Conservation (phyloP, 2,329 filamentous ascomycete species). For the Talaromyces sp. region DNA sequence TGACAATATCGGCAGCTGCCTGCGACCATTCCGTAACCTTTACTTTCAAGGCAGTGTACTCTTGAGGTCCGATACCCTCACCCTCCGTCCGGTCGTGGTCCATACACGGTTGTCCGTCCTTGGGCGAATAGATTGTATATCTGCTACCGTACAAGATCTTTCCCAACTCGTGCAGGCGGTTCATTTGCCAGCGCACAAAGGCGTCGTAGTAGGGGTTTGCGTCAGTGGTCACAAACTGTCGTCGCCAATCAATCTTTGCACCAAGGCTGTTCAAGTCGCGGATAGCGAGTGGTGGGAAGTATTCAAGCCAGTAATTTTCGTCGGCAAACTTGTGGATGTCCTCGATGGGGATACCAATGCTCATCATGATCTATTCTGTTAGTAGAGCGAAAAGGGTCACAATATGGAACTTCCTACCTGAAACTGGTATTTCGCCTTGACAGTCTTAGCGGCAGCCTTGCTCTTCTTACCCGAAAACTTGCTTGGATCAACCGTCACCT, state of each 20-base stretch:
- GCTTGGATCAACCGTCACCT: constrained; percentile 73
- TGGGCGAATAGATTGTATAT: constrained; percentile 90
- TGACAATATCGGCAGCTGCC: constrained; percentile 65
- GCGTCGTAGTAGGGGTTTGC: constrained; percentile 96
- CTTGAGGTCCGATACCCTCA: constrained; percentile 78
- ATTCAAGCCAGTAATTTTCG: constrained; percentile 83
- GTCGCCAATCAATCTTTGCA: constrained; percentile 85
- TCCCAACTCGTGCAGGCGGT: constrained; percentile 76
- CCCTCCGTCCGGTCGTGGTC: constrained; percentile 80
- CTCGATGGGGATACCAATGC: constrained; percentile 77
- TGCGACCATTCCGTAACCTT: constrained; percentile 86
- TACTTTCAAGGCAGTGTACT: constrained; percentile 90
- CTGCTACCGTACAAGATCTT: constrained; percentile 93
- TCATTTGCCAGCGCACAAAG: constrained; percentile 97
- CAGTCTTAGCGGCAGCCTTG: constrained; percentile 83
- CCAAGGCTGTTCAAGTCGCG: constrained; percentile 81
- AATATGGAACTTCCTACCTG: constrained; percentile 29
- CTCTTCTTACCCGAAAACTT: constrained; percentile 93
- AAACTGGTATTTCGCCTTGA: constrained; percentile 94
- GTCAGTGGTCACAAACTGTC: constrained; percentile 90
- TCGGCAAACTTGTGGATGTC: constrained; percentile 94
- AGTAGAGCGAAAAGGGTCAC: not conserved
- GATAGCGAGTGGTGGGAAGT: constrained; percentile 76
- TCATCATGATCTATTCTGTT: constrained; percentile 70
- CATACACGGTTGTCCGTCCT: constrained; percentile 83